Base-by-base conservation (phyloP, 495 filamentous ascomycete genomes). In the Daldinia grandis region DNA sequence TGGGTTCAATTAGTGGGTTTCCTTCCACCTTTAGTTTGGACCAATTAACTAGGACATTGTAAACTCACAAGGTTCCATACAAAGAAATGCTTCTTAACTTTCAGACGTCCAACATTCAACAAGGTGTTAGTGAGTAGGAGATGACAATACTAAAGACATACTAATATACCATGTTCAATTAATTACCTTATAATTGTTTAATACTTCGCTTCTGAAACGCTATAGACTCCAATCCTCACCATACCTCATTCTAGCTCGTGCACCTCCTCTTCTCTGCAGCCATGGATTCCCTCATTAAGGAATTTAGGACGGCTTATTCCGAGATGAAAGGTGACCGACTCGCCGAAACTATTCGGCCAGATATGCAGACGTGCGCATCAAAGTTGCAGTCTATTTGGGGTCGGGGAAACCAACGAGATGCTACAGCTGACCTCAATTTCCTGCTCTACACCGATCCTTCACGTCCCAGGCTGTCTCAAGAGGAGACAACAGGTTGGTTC, bases 401-500 rank as follows among this genome's bases (percentile, higher is more conserved):
- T 24, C 47, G 56, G 28, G 75, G 75, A 42, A 59, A 66, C 60
- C 3, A 53, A 57, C 62, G 68, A 27, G 67, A 68, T 38, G 57
- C 47, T 25, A 70, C 65, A 21, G 37, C 64, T 10, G 75, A 76
- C 64, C 62, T 76, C 19, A 74, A 74, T 31, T 77, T 72, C 33
- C 62, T 77, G 15, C 66, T 77, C 54, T 58, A 72, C 53, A 47
- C 69, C 51, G 73, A 77, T 19, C 70, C 64, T 53, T 49, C 70
- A 4, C 70, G 75, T 55, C 64, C 57, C 0, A 83, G 81, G 44
- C 67, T 94, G 0, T 78, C 87, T 4, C 86, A 88, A 50, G 83
- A 88, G 9, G 92, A 96, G 74, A 82, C 87, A 28, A 83, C 82
- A 53, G 87, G 89, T 1, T 98, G 95, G 95, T 79, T 90, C 2